These are phyloP conservation scores for Canavalia ensiformis DNA, from an alignment of 306 rosid species.

Conservation along the genomic window DNA sequence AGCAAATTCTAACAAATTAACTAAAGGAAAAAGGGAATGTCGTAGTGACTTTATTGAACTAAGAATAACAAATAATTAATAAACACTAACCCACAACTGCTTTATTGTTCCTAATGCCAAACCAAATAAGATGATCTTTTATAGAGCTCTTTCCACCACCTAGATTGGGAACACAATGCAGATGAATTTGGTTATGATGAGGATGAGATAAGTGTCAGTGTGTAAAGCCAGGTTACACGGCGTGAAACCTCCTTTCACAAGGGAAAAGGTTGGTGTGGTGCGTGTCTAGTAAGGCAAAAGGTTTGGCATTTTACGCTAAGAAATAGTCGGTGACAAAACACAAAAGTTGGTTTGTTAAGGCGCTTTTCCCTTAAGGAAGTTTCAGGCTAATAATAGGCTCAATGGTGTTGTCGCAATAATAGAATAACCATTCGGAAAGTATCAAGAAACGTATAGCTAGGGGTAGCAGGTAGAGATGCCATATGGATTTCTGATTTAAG, in stretches of 20 bases:
- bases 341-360: slow-evolving; percentile 1
- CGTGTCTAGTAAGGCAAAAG: slow-evolving; percentile 42
- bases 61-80: not conserved
- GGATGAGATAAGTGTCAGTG: not conserved
- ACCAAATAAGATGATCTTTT: slow-evolving; percentile 11
- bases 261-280: slow-evolving; percentile 24
- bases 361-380: slow-evolving; percentile 42
- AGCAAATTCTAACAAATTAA: too few species aligned
- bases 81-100: not conserved
- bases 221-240: slow-evolving; percentile 23
- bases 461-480: not conserved
- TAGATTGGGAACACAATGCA: not conserved
- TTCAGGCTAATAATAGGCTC: slow-evolving; percentile 13
- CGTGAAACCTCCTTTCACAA: slow-evolving; percentile 38
- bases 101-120: not conserved
- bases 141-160: slow-evolving; percentile 28
- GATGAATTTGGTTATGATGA: slow-evolving; percentile 16
- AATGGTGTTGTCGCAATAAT: too few species aligned
- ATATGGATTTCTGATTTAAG: not conserved
- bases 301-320: slow-evolving; percentile 52
- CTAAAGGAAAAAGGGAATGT: not conserved
- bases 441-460: not conserved
- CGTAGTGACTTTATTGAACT: not conserved
- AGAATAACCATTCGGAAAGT: not conserved
- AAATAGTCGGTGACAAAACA: not conserved